Evolutionary conservation across 208 protist genomes (phyloP).

Genomic region (Blechomonas ayalai): DNA sequence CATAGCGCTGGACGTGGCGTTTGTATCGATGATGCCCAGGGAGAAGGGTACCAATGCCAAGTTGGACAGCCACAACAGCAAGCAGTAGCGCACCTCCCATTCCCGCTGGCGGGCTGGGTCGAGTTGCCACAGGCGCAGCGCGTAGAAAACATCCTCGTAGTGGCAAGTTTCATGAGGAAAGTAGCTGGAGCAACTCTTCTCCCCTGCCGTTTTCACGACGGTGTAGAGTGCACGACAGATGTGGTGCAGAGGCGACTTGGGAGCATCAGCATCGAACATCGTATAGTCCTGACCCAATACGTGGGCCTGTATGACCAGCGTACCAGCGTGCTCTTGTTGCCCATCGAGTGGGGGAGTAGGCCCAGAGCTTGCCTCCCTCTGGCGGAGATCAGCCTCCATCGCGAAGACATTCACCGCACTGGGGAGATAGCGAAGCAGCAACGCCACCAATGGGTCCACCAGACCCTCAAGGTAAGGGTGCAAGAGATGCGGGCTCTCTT

Average conservation of each 20-base stretch:
- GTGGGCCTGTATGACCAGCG: conserved; percentile 9
- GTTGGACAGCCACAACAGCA: conserved; percentile 96
- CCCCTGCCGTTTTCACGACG: conserved; percentile 91
- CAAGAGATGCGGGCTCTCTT: conserved; percentile 91
- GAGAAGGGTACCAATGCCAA: conserved; percentile 95
- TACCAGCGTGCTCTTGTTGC: neutral
- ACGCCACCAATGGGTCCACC: conserved; percentile 61
- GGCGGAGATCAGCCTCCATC: conserved; percentile 5
- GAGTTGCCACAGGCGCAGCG: conserved; percentile 56
- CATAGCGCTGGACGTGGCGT: conserved; percentile 10
- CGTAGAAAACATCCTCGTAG: conserved; percentile 85
- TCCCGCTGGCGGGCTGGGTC: conserved; percentile 36
- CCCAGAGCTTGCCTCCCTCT: neutral
- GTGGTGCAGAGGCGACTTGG: conserved; percentile 58
- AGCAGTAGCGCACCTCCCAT: conserved; percentile 95
- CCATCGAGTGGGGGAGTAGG: neutral
- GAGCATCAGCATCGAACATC: conserved; percentile 73
- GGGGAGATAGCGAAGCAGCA: conserved; percentile 48
- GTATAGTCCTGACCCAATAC: conserved; percentile 58
- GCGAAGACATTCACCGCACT: conserved; percentile 35
- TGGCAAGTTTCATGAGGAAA: conserved; percentile 90
- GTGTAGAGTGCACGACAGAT: conserved; percentile 86
- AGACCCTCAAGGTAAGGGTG: conserved; percentile 86
- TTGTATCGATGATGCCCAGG: conserved; percentile 87
- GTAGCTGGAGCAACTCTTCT: conserved; percentile 90